These are phyloP conservation scores for Escovopsis weberi DNA, from an alignment of 2,329 filamentous ascomycete species.

Conservation along the genomic window DNA sequence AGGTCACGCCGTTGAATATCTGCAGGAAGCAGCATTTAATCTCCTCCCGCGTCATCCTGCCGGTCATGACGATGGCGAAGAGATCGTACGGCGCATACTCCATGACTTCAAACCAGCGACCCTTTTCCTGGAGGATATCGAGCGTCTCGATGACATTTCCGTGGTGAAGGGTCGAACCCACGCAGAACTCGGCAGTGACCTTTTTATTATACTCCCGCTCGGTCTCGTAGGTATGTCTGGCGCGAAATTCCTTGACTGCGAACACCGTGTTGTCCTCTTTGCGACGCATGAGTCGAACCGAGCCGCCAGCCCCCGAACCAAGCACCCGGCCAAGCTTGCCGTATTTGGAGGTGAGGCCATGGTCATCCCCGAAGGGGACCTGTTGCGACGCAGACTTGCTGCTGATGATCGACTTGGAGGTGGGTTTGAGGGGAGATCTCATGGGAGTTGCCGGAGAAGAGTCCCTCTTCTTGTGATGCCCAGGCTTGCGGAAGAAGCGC, in stretches of 20 bases:
- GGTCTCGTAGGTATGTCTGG: constrained; percentile 82
- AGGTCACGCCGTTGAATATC: constrained; percentile 86
- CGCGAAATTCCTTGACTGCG: constrained; percentile 92
- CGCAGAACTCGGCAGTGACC: constrained; percentile 94
- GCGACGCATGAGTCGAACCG: constrained; percentile 85
- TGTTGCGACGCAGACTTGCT: constrained; percentile 35
- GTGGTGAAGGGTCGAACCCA: constrained; percentile 91
- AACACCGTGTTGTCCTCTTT: constrained; percentile 88
- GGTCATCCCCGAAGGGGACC: constrained; percentile 87
- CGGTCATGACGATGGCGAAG: constrained; percentile 98
- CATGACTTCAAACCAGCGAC: constrained; percentile 97
- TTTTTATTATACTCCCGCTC: constrained; percentile 97
- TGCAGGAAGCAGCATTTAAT: constrained; percentile 85
- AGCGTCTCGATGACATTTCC: constrained; percentile 97
- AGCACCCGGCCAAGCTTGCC: constrained; percentile 91
- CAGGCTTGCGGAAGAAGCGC: constrained; percentile 81
- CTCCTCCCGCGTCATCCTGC: constrained; percentile 88
- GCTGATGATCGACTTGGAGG: constrained; percentile 19
- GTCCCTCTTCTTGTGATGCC: constrained; percentile 54
- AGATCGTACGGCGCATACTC: constrained; percentile 93
- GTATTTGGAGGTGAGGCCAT: constrained; percentile 80
- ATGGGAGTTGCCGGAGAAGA: constrained; percentile 45
- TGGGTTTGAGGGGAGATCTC: constrained; percentile 35
- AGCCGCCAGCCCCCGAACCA: constrained; percentile 86
- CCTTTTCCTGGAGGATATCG: constrained; percentile 89